phyloP scores from a whole-genome alignment of 345 rosid genomes.

The Noccaea bulbosa region DNA sequence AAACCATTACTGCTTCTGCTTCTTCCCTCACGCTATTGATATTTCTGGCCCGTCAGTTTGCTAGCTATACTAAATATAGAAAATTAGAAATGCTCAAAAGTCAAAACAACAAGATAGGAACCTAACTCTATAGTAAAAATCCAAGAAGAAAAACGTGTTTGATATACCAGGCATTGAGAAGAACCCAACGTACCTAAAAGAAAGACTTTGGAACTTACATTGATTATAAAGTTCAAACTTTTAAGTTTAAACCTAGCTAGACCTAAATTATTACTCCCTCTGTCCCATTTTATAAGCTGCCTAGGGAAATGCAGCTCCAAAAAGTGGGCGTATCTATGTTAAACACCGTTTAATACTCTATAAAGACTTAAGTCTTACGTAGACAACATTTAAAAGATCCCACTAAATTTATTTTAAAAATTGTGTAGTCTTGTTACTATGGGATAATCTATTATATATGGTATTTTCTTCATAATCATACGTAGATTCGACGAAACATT shows the following conservation, averaged over 20 bases:
- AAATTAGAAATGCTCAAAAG: conserved; percentile 3
- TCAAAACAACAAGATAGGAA: conserved; percentile 36
- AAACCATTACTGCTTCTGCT: background rate
- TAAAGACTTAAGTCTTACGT: background rate
- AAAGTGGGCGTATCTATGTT: no score
- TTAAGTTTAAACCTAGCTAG: conserved; percentile 1
- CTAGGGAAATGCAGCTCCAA: no score
- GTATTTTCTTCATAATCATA: background rate
- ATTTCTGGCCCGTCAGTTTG: conserved; percentile 7
- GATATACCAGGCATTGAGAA: background rate
- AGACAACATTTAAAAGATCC: no score
- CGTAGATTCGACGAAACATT: background rate
- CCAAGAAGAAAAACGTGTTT: conserved; percentile 24
- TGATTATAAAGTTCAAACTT: background rate
- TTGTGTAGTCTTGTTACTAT: no score
- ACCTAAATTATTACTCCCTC: background rate
- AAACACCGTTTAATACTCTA: background rate
- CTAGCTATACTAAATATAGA: background rate
- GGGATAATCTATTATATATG: background rate
- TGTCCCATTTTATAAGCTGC: no score
- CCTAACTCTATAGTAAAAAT: conserved; percentile 17
- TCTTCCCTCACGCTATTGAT: conserved; percentile 1
- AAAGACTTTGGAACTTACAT: conserved; percentile 15
- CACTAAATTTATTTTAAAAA: no score
- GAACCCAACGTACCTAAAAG: background rate